Evolutionary conservation across 129 eudicot genomes (phyloP), one percentile per base, ranked within the genome.

Genomic region (Lactuca sativa): DNA sequence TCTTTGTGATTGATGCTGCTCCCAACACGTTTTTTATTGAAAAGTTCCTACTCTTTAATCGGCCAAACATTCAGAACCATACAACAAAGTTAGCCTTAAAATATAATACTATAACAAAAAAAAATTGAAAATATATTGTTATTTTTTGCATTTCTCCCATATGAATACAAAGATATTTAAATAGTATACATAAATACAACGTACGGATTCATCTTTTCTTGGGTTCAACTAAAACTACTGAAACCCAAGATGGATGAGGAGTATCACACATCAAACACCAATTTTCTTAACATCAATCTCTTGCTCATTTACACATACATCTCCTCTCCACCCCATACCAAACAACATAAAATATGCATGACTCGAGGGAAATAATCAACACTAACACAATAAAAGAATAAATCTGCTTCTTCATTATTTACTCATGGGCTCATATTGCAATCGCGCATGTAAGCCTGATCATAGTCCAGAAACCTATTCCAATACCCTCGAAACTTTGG

Each of bases 401-500:
- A 49, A 52, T 34, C 41, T 40, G 6, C 56, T 30, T 69, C 47
- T 69, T 30, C 17, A n/a, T 31, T 38, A 10, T 58, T 38, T 58
- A 61, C 53, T 53, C 64, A 90, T 11, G 87, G 89, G 56, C 78
- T 83, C 79, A 90, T 81, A 75, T 90, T 90, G 81, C 97, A 90
- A 37, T 90, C 97, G 67, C 91, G 71, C 77, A 90, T 59, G 48
- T 84, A 90, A 44, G 73, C 31, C 51, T 87, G 89, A 36, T 87
- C 95, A 72, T 87, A 87, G 48, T 90, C 95, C 25, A 87, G 80
- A 71, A 64, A 90, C 60, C 73, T 85, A 3, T 83, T 67, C 97
- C 97, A 90, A 69, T 90, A 87, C 55, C 33, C 62, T 18, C 87
- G 68, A 74, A 80, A 90, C 76, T 85, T 90, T 33, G 89, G 87